Conservation (phyloP, 495 filamentous ascomycete species). For the Neurospora sublineolata region DNA sequence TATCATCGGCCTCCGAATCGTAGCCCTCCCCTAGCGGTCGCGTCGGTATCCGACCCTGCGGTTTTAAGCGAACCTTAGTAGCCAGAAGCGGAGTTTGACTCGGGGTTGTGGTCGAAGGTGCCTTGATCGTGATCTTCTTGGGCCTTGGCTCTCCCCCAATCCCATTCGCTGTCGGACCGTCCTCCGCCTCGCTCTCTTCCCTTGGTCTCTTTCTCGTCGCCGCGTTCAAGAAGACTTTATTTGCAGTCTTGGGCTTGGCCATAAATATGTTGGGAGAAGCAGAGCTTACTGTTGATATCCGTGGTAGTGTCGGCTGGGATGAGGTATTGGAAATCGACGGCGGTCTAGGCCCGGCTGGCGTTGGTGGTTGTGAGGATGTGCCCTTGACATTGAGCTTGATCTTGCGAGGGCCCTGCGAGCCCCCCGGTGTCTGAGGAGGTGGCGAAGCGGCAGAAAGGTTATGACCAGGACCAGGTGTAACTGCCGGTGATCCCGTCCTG, state of each 20-base stretch:
- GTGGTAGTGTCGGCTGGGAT: not conserved
- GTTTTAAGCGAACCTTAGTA: constrained; percentile 26
- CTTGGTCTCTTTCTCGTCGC: constrained; percentile 34
- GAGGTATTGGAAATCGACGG: constrained; percentile 1
- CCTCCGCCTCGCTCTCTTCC: constrained; percentile 31
- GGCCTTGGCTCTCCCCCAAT: constrained; percentile 13
- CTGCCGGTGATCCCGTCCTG: not conserved
- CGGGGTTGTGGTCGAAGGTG: constrained; percentile 5
- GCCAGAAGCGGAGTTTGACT: not conserved
- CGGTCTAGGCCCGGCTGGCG: constrained; percentile 25
- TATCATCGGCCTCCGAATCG: constrained; percentile 91
- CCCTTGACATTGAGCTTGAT: constrained; percentile 40
- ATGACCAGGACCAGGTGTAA: constrained; percentile 4
- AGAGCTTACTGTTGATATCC: constrained; percentile 3
- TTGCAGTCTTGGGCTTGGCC: constrained; percentile 36
- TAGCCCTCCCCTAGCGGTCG: constrained; percentile 76
- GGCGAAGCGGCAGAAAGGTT: constrained; percentile 13
- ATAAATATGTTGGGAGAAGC: constrained; percentile 20
- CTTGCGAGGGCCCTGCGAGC: constrained; percentile 28
- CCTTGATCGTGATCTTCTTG: constrained; percentile 30
- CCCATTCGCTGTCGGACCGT: constrained; percentile 23
- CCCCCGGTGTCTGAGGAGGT: constrained; percentile 21
- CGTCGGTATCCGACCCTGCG: constrained; percentile 41
- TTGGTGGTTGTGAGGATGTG: constrained; percentile 30
- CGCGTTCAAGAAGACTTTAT: constrained; percentile 25